Percentiles rank a stretch among this genome's conserved stretches.
phyloP scores from a whole-genome alignment of 768 basidiomycete genomes.

The Mycena epipterygia region DNA sequence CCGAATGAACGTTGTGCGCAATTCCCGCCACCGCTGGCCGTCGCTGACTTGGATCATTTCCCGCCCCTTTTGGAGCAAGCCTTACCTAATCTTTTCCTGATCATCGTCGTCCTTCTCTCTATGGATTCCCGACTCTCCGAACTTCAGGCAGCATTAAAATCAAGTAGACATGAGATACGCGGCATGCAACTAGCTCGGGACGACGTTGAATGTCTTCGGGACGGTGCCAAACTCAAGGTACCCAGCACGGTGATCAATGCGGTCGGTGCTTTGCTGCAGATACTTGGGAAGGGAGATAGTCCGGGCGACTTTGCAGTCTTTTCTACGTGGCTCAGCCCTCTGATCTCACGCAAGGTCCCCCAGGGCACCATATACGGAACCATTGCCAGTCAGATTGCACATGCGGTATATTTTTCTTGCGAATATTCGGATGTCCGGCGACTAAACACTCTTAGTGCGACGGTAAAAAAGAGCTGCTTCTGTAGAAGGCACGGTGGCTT shows the following conservation, averaged over 20 bases:
- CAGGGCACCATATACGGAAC: slow-evolving; percentile 1
- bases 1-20: too few relatives aligned
- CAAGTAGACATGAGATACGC: neutral
- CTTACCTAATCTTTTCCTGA: slow-evolving; percentile 3
- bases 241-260: neutral
- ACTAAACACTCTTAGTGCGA: slow-evolving; percentile 3
- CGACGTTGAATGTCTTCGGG: neutral
- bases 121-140: neutral
- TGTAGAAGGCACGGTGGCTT: slow-evolving; percentile 11
- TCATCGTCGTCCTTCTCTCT: neutral
- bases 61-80: neutral
- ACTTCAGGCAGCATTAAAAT: neutral
- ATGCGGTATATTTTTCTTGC: neutral
- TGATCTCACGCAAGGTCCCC: neutral
- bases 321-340: slow-evolving; percentile 5
- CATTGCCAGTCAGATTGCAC: neutral
- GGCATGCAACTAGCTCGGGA: neutral
- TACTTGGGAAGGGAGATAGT: neutral
- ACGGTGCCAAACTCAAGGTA: neutral
- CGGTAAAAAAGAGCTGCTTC: slow-evolving; percentile 2
- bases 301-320: neutral
- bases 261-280: neutral
- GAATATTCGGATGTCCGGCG: too few relatives aligned
- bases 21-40: too few relatives aligned
- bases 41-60: too few relatives aligned